Conservation (phyloP, 2,329 filamentous ascomycete species). For the Pseudogymnoascus sp. region DNA sequence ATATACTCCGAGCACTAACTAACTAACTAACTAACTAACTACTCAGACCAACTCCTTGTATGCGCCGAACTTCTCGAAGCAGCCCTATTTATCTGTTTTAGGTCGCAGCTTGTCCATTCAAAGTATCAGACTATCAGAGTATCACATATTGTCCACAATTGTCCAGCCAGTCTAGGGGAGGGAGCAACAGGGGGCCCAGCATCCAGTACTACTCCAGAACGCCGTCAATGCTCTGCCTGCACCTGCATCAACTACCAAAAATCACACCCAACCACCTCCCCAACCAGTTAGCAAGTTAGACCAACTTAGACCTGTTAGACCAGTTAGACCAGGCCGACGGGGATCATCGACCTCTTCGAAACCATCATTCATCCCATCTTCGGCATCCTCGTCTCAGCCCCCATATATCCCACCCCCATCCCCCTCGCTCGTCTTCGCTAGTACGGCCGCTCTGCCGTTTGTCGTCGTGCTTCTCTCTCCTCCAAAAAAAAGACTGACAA, state of each 20-base stretch:
- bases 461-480: background rate
- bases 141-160: background rate
- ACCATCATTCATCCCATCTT: conserved; percentile 8
- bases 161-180: background rate
- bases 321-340: background rate
- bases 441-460: background rate
- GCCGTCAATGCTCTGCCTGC: conserved; percentile 1
- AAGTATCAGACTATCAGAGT: background rate
- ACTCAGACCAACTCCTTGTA: background rate
- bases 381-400: conserved; percentile 7
- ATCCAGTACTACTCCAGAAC: background rate
- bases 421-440: background rate
- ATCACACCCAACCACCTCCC: background rate
- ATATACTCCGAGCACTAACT: background rate
- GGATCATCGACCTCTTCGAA: conserved; percentile 3
- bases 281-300: background rate
- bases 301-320: background rate
- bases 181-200: background rate
- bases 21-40: too few species aligned
- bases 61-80: conserved; percentile 6
- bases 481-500: background rate
- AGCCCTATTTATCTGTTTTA: background rate
- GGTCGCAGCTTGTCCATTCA: background rate
- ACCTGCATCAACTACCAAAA: conserved; percentile 1
- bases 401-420: background rate